Evolutionary conservation across 75 land plant species (phyloP).

Genomic region (Picea sitchensis): DNA sequence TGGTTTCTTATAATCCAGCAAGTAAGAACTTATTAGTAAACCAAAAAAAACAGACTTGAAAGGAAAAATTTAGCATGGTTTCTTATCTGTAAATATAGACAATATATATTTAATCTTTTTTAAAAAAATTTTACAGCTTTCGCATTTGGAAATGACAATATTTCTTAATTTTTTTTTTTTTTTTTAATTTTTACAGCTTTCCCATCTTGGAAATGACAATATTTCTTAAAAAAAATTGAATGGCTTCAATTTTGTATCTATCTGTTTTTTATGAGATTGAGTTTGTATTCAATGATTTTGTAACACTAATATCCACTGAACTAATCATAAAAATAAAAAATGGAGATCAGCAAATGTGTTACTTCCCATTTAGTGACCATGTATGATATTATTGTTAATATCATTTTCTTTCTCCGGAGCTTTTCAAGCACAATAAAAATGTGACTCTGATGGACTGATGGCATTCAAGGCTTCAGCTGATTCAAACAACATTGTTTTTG

Average conservation of each 20-base stretch:
- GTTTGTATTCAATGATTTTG: neutral
- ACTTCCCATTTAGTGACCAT: neutral
- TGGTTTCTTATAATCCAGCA: no score
- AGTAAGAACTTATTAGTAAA: no score
- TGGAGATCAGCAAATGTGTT: neutral
- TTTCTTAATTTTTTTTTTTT: neutral
- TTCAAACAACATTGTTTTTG: constrained; percentile 16
- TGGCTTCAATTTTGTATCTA: neutral
- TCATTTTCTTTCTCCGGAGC: neutral
- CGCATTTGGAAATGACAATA: neutral
- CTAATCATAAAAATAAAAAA: neutral
- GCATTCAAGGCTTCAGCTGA: constrained; percentile 20
- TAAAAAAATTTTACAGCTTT: neutral
- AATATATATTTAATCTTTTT: no score
- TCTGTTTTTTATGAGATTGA: neutral
- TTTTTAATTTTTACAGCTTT: neutral
- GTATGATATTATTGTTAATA: neutral
- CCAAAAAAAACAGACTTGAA: no score
- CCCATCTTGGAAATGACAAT: neutral
- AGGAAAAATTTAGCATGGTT: neutral
- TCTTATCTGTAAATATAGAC: no score
- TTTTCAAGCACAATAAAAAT: neutral
- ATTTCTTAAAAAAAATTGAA: neutral
- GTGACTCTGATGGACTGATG: constrained; percentile 9
- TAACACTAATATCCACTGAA: neutral